Base-by-base conservation (phyloP, 2,329 filamentous ascomycete species). In the Fusarium siculi region DNA sequence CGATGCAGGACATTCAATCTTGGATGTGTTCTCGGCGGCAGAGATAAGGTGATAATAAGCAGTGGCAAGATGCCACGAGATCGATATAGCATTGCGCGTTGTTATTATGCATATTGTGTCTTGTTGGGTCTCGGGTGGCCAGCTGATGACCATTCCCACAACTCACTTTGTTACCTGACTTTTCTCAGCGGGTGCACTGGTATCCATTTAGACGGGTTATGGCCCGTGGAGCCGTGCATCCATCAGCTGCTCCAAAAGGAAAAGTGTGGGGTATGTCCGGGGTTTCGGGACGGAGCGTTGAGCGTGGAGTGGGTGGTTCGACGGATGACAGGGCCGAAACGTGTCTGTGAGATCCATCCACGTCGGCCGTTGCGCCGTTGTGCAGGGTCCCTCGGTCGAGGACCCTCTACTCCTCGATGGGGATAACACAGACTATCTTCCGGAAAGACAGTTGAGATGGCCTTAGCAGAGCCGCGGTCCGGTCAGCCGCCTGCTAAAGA, bases 321-420 rank as follows among this genome's bases (percentile, higher is more conserved):
- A 62, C 76, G 76, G 76, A 78, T 78, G 76, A 63, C 66, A 78
- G 76, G 76, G 69, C 76, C 76, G 76, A 77, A 72, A 69, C 44
- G 54, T 73, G 71, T 61, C 63, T 62, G 28, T 47, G 32, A 75
- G 76, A 72, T 75, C 76, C 76, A 77, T 76, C 60, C 50, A 39
- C 34, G 62, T 53, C 56, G 53, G 57, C 54, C 54, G 62, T 68
- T 61, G 54, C 59, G 59, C 53, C 56, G 68, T 63, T 61, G 42
- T 49, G 62, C 49, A 65, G 65, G 52, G 57, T 28, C 63, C 39
- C 42, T 52, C 59, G 34, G 37, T 43, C 62, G 36, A 25, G 43
- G 61, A 42, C 58, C 60, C 39, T 72, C 59, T 59, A 61, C 49
- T 70, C 70, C 56, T 66, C 40, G 36, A 67, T 55, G 50, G 36